Evolutionary conservation across 768 basidiomycete species (phyloP).

Genomic region (Flagelloscypha sp.): DNA sequence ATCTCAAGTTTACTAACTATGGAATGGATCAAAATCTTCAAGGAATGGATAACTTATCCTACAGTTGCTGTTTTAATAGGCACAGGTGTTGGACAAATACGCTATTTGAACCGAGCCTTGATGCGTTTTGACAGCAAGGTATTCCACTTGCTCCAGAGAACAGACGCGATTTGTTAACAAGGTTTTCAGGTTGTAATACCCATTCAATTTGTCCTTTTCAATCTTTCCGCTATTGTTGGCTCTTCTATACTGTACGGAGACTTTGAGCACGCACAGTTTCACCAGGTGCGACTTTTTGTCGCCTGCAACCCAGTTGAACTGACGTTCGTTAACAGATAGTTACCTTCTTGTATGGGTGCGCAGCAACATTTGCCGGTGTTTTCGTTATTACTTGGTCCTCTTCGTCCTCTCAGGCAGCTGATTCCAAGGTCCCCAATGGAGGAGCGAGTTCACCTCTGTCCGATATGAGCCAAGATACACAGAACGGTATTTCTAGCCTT

Average conservation of each 20-base stretch:
- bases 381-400: conserved; percentile 76
- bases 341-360: conserved; percentile 81
- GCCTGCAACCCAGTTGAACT: no score
- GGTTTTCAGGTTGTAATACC: conserved; percentile 73
- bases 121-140: conserved; percentile 94
- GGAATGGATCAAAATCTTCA: conserved; percentile 70
- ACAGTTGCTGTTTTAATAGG: conserved; percentile 60
- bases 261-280: conserved; percentile 75
- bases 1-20: conserved; percentile 78
- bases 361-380: conserved; percentile 84
- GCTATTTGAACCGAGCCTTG: conserved; percentile 77
- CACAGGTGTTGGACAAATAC: conserved; percentile 79
- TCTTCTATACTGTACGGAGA: conserved; percentile 93
- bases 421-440: conserved; percentile 17
- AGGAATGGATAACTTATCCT: conserved; percentile 78
- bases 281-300: no score
- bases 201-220: conserved; percentile 92
- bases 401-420: conserved; percentile 19
- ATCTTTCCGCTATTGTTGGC: conserved; percentile 85
- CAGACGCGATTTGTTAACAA: conserved; percentile 2
- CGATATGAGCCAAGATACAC: conserved; percentile 8
- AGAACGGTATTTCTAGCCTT: conserved; percentile 16
- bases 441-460: conserved; percentile 3
- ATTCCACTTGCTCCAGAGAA: conserved; percentile 1
- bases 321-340: no score